Conservation (phyloP, 176 grass and related monocot genomes). For the Carex kokanica region DNA sequence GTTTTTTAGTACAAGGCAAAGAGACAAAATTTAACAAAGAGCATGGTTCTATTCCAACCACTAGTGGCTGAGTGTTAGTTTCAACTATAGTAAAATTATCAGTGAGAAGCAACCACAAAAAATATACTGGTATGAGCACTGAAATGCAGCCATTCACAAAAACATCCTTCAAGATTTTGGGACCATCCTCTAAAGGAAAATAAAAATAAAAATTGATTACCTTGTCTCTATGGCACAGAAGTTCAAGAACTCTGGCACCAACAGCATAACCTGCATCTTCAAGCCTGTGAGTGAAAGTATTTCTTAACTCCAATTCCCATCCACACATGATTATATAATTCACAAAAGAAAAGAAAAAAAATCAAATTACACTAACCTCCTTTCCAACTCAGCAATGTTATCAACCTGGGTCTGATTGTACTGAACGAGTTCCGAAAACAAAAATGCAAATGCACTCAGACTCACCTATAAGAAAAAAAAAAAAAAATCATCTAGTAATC, state of each 20-base stretch:
- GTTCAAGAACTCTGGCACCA: constrained; percentile 92
- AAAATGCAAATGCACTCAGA: constrained; percentile 95
- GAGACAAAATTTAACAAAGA: not conserved
- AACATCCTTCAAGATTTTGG: not conserved
- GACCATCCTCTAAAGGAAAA: not conserved
- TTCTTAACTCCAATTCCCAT: constrained; percentile 10
- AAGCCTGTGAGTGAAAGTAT: constrained; percentile 43
- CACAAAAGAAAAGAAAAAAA: not conserved
- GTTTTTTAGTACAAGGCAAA: not conserved
- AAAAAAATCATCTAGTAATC: constrained; percentile 18
- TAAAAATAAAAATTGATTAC: constrained; percentile 22
- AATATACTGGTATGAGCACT: not conserved
- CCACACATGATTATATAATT: not conserved
- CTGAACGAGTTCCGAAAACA: constrained; percentile 96
- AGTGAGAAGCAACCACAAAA: not conserved
- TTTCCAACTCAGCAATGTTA: constrained; percentile 92
- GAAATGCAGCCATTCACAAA: not conserved
- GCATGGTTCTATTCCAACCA: not conserved
- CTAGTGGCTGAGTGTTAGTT: not conserved
- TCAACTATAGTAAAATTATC: not conserved
- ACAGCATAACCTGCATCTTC: constrained; percentile 98
- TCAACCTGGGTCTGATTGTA: constrained; percentile 99
- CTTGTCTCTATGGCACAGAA: constrained; percentile 94
- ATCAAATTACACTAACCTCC: constrained; percentile 43
- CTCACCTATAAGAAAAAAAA: constrained; percentile 57